Percentiles rank a stretch among this genome's conserved stretches.
phyloP scores from a whole-genome alignment of 2,329 filamentous ascomycete genomes.

The Fusarium subtropicale region DNA sequence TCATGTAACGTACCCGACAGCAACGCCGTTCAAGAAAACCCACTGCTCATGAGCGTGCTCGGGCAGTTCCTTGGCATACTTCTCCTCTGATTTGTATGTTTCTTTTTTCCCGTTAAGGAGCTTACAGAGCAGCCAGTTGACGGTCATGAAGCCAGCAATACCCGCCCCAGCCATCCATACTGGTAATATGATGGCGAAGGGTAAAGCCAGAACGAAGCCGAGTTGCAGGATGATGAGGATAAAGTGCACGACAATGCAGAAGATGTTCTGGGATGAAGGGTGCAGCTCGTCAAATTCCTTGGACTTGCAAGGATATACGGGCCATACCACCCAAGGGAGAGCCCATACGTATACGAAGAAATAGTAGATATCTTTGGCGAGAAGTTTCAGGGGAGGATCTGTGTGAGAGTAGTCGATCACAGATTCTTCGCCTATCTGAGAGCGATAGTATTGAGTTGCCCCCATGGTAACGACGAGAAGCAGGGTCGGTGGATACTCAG shows the following conservation, averaged over 20 bases:
- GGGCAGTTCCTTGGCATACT: conserved; percentile 61
- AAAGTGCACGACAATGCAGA: conserved; percentile 67
- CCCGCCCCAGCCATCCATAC: conserved; percentile 59
- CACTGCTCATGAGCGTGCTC: conserved; percentile 75
- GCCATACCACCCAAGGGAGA: conserved; percentile 71
- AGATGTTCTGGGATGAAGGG: conserved; percentile 66
- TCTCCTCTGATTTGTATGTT: conserved; percentile 63
- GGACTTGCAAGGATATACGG: conserved; percentile 64
- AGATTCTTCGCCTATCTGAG: conserved; percentile 67
- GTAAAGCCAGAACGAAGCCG: conserved; percentile 68
- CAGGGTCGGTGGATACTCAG: conserved; percentile 1
- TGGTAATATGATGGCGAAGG: conserved; percentile 60
- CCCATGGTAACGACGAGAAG: conserved; percentile 42
- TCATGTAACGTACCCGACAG: conserved; percentile 63
- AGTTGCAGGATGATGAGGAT: conserved; percentile 70
- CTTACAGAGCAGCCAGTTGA: conserved; percentile 64
- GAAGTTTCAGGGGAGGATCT: conserved; percentile 63
- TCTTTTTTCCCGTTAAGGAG: conserved; percentile 63
- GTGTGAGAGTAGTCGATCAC: conserved; percentile 72
- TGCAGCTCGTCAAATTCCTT: conserved; percentile 73
- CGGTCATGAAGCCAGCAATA: conserved; percentile 57
- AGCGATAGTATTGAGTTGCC: conserved; percentile 66
- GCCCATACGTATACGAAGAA: conserved; percentile 67
- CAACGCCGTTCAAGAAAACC: conserved; percentile 84
- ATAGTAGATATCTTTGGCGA: conserved; percentile 65